Evolutionary conservation across 2,329 filamentous ascomycete species (phyloP), one percentile per base, ranked within the genome.

Genomic region (Penicillium brevicompactum): DNA sequence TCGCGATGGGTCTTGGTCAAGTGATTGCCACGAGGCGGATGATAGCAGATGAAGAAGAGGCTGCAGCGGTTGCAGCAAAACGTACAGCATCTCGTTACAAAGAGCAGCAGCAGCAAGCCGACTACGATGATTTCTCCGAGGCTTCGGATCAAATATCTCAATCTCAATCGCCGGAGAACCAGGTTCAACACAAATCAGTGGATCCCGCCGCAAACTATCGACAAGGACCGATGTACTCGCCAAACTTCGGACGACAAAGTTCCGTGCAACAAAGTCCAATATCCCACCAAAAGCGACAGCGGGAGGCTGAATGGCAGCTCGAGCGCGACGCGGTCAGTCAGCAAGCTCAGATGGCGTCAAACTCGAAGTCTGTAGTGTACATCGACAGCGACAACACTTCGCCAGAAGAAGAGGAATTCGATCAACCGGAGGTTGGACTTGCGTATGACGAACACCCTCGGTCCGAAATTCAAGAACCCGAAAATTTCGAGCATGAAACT

Each of bases 291-390:
- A 49, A 49, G 41, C 43, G 37, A 50, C 66, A 57, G 49, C 69
- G 70, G 24, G 71, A 78, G 67, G 68, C 60, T 32, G 69, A 76
- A 58, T 80, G 76, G 76, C 77, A 79, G 54, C 67, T 67, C 16
- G 77, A 80, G 61, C 73, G 78, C 54, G 74, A 78, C 52, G 71
- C 69, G 10, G 70, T 79, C 24, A 78, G 76, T 54, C 71, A 68
- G 21, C 68, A 78, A 48, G 79, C 79, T 45, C 64, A 76, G 24
- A 67, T 71, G 62, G 74, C 77, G 14, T 27, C 41, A 13, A 77
- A 74, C 49, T 64, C 70, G 11, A 74, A 70, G 45, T 70, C 76
- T 51, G 70, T 80, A 37, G 76, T 80, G 56, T 70, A 78, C 30
- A 74, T 81, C 57, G 67, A 74, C 44, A 78, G 75, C 43, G 76